Base-by-base conservation (phyloP, 768 basidiomycete species). In the Tulasnella sp. region DNA sequence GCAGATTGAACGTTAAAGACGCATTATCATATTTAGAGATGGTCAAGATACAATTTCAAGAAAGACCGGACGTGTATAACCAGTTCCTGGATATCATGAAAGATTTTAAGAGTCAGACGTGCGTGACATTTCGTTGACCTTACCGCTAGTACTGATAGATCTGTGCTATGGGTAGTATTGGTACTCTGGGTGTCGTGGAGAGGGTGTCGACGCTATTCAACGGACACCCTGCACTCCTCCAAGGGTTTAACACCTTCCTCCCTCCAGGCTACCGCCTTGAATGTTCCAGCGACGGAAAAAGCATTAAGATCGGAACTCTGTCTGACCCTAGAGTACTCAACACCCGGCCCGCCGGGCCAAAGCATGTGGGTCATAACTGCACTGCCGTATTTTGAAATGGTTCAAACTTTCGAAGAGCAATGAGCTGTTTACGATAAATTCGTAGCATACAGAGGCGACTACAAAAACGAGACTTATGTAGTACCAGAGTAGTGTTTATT, bases 201-300 rank as follows among this genome's bases (percentile, higher is more conserved):
- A 95, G 97, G 77, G 97, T 98, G 40, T 97, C 97, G 0, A 90
- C 92, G 75, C 91, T 99, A 37, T 99, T 99, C 88, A 91, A 92
- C 79, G 95, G 95, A 1, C 96, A 98, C 83, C 95, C 95, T 0
- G 85, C 88, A 8, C 93, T 99, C 81, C 98, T 99, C 72, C 96
- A 97, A 86, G 97, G 97, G 12, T 99, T 99, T 90, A 99, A 98
- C 87, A 98, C 96, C 0, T 99, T 99, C 87, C 90, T 99, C 14
- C 97, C 97, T 3, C 90, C 91, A 31, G 97, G 97, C 22, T 99
- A 98, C 84, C 92, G 94, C 75, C 98, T 99, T 85, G 96, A 97
- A 83, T 88, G 87, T n/a, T n/a, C n/a, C n/a, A 80, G 54, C 41
- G 50, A 42, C 4, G 80, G 73, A 48, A 77, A 58, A n/a, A n/a